Evolutionary conservation across 352 stramenopile species (phyloP).

Genomic region (Globisporangium viniferum): DNA sequence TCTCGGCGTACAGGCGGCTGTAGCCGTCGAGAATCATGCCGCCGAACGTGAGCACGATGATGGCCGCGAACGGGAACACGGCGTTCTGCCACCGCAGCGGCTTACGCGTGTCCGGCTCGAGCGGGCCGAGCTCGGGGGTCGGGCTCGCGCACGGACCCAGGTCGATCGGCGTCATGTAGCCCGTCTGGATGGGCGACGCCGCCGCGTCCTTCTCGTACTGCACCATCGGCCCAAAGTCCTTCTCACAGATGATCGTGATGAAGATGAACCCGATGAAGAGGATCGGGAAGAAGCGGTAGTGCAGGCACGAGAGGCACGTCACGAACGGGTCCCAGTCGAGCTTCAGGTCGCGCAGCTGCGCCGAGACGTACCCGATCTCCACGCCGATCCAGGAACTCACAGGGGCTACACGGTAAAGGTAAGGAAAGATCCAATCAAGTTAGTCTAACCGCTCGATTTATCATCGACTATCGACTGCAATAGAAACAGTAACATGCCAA

Average conservation of each 20-base stretch:
- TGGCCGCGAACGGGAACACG: slow-evolving; percentile 77
- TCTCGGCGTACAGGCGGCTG: slow-evolving; percentile 34
- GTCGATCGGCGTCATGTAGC: slow-evolving; percentile 59
- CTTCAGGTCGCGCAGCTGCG: slow-evolving; percentile 67
- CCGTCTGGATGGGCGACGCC: slow-evolving; percentile 60
- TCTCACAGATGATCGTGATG: slow-evolving; percentile 88
- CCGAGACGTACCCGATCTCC: slow-evolving; percentile 86
- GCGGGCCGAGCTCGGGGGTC: slow-evolving; percentile 52
- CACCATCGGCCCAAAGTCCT: slow-evolving; percentile 86
- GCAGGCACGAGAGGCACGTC: slow-evolving; percentile 77
- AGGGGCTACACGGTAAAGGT: slow-evolving; percentile 34
- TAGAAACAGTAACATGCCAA: slow-evolving; percentile 1
- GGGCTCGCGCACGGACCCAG: slow-evolving; percentile 70
- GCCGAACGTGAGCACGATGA: slow-evolving; percentile 81
- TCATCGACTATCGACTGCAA: not conserved
- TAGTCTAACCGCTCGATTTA: not conserved
- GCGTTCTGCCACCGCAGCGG: slow-evolving; percentile 84
- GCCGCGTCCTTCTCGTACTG: slow-evolving; percentile 83
- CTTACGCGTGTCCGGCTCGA: slow-evolving; percentile 71
- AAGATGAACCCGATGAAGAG: slow-evolving; percentile 89
- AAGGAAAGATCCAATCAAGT: slow-evolving; percentile 1
- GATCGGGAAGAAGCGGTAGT: slow-evolving; percentile 88
- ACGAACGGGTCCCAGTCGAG: slow-evolving; percentile 88
- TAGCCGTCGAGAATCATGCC: slow-evolving; percentile 88
- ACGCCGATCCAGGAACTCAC: slow-evolving; percentile 90